Conservation (phyloP, 2,329 filamentous ascomycete species). For the Phialophora expanda region DNA sequence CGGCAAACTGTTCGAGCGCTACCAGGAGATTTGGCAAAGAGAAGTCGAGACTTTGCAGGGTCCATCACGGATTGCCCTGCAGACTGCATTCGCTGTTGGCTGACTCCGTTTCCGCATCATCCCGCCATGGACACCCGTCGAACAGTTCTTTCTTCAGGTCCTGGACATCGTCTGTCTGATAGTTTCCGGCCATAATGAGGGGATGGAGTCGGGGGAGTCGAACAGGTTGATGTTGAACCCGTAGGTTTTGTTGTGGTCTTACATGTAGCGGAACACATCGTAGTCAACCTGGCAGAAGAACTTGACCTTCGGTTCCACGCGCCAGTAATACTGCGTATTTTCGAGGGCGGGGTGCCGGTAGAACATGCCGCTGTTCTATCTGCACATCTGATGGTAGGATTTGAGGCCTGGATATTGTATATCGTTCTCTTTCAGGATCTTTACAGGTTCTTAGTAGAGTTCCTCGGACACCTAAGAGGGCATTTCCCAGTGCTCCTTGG, state of each 20-base stretch:
- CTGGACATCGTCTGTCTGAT: conserved; percentile 53
- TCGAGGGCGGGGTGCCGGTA: conserved; percentile 91
- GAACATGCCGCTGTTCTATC: conserved; percentile 98
- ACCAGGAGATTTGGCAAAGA: not conserved
- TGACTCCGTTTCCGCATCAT: too few species aligned
- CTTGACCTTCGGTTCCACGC: conserved; percentile 96
- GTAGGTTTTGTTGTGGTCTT: conserved; percentile 98
- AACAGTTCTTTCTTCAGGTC: conserved; percentile 31
- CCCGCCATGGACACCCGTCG: conserved; percentile 37
- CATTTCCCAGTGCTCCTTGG: conserved; percentile 91
- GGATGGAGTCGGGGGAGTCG: conserved; percentile 84
- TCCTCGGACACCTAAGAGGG: conserved; percentile 92
- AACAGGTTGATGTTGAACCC: conserved; percentile 98
- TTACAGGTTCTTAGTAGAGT: conserved; percentile 81
- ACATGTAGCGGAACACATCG: conserved; percentile 97
- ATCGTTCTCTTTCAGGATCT: conserved; percentile 78
- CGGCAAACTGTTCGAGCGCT: not conserved
- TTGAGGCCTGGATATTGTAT: conserved; percentile 89
- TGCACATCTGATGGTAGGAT: conserved; percentile 98
- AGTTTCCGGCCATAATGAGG: conserved; percentile 91
- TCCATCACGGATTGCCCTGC: not conserved
- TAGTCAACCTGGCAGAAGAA: conserved; percentile 99
- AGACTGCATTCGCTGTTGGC: too few species aligned
- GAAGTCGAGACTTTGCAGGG: not conserved
- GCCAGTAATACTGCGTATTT: conserved; percentile 91